Evolutionary conservation across 1,139 yeast species (phyloP), one percentile per base, ranked within the genome.

Genomic region (Sugiyamaella novakii): DNA sequence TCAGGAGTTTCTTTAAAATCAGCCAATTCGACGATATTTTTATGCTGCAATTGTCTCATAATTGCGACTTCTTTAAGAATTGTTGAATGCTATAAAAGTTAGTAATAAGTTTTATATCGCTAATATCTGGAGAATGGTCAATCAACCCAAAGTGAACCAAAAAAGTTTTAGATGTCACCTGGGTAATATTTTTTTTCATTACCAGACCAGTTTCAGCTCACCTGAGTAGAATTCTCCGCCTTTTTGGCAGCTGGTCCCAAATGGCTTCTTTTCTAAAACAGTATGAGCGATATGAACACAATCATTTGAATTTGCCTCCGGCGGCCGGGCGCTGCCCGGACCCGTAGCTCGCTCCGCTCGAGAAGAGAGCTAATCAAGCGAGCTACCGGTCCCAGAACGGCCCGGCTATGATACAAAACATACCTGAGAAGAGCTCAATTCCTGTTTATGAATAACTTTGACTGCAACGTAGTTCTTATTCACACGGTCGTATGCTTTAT

Each of bases 31-130:
- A 89, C 85, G 48, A 92, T 75, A 63, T 89, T 84, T 18, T 81
- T 80, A 65, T 89, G 96, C 37, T 76, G 67, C 38, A 85, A 70
- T 58, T 81, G 83, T 53, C 86, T 76, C 94, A 88, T 84, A 43
- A 92, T 84, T 18, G 83, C 78, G 27, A 91, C 94, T 67, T 92
- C 98, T 65, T 91, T 91, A 52, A 83, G 67, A 53, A 80, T 95
- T 59, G 77, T 79, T 59, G 70, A 73, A 59, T 69, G 79, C 71
- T 75, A 69, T 50, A 7, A 12, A 7, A 5, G 53, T 49, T 51
- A 50, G 52, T 18, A 14, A 35, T 12, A 17, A 18, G 35, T 25
- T 6, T n/a, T n/a, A n/a, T n/a, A n/a, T n/a, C n/a, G n/a, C n/a
- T n/a, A n/a, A n/a, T n/a, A n/a, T n/a, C n/a, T n/a, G n/a, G n/a